Evolutionary conservation across 169 alveolate genomes (phyloP).

Genomic region (Plasmodium gonderi): DNA sequence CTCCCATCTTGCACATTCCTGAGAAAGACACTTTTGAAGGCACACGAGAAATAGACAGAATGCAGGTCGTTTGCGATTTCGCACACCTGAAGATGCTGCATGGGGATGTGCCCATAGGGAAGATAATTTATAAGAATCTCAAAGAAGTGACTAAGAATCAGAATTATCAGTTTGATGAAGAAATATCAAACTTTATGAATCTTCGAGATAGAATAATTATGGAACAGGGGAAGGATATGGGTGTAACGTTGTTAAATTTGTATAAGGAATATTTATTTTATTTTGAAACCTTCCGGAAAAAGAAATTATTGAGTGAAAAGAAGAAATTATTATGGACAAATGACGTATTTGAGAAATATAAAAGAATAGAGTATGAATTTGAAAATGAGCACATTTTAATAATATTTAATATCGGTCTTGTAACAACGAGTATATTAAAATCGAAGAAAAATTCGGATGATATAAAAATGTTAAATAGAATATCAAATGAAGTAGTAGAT

Average conservation of each 20-base stretch:
- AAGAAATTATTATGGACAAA: constrained; percentile 29
- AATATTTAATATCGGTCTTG: constrained; percentile 29
- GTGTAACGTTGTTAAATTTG: constrained; percentile 20
- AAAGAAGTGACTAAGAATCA: constrained; percentile 6
- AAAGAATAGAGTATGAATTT: constrained; percentile 57
- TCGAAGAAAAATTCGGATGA: constrained; percentile 32
- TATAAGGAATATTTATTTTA: constrained; percentile 74
- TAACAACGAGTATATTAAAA: constrained; percentile 35
- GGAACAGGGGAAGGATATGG: constrained; percentile 20
- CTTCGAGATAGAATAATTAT: constrained; percentile 12
- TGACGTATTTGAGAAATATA: constrained; percentile 37
- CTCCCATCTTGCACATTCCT: not conserved
- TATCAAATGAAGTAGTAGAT: constrained; percentile 43
- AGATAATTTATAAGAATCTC: constrained; percentile 21
- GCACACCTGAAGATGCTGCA: constrained; percentile 42
- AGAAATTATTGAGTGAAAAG: constrained; percentile 31
- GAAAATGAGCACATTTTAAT: constrained; percentile 40
- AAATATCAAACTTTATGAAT: constrained; percentile 11
- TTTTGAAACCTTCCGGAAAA: constrained; percentile 46
- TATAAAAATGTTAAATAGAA: constrained; percentile 46
- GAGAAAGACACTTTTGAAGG: not conserved
- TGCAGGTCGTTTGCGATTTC: constrained; percentile 69
- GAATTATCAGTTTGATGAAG: constrained; percentile 14
- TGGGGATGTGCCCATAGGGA: constrained; percentile 25
- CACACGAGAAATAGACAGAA: not conserved